Conservation (phyloP, 345 rosid species). For the Carallia brachiata region DNA sequence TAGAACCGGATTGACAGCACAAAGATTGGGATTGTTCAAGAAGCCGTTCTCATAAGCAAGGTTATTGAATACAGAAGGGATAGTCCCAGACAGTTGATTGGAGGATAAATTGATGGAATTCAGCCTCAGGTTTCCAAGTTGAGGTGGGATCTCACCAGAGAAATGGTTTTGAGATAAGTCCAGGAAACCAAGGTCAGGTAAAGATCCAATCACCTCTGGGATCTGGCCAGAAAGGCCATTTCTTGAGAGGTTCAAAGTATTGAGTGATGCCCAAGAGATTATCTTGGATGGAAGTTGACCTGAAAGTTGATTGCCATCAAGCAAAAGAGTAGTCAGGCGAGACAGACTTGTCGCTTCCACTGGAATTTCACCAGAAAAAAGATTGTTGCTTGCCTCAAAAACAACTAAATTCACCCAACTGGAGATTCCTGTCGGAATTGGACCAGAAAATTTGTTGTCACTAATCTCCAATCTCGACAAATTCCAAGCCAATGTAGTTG, state of each 20-base stretch:
- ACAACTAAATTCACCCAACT: constrained; percentile 54
- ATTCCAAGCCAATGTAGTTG: constrained; percentile 57
- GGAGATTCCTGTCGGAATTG: constrained; percentile 49
- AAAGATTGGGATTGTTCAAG: constrained; percentile 63
- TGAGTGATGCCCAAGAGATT: constrained; percentile 60
- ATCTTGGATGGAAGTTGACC: constrained; percentile 62
- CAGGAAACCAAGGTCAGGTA: constrained; percentile 46
- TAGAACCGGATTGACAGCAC: constrained; percentile 45
- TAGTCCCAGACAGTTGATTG: constrained; percentile 57
- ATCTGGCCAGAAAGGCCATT: constrained; percentile 70
- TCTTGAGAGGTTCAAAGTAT: constrained; percentile 47
- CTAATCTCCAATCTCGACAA: constrained; percentile 64
- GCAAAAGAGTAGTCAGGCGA: constrained; percentile 35
- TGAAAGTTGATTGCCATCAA: constrained; percentile 61
- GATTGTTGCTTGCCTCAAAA: constrained; percentile 67
- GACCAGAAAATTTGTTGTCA: constrained; percentile 70
- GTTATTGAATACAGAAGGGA: constrained; percentile 55
- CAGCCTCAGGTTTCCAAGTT: constrained; percentile 48
- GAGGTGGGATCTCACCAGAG: constrained; percentile 64
- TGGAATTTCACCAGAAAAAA: constrained; percentile 60
- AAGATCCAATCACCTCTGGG: constrained; percentile 56
- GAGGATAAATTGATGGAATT: constrained; percentile 59
- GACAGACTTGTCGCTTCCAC: constrained; percentile 57
- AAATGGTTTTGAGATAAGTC: constrained; percentile 72
- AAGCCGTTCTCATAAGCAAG: constrained; percentile 68